phyloP scores from a whole-genome alignment of 2,329 filamentous ascomycete genomes.

The Venturia oleaginea region DNA sequence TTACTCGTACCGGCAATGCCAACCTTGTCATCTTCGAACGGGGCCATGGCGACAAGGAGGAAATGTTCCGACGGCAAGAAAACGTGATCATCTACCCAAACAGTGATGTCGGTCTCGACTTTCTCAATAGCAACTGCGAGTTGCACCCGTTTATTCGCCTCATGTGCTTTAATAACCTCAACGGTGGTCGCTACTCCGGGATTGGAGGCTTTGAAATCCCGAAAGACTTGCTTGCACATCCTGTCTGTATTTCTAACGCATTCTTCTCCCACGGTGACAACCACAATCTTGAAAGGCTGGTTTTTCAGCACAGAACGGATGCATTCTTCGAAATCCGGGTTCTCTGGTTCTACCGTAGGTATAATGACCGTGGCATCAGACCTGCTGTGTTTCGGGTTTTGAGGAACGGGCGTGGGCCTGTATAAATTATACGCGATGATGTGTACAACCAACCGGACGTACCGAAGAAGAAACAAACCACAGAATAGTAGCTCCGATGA shows the following conservation, averaged over 20 bases:
- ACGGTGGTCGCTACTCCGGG: constrained; percentile 19
- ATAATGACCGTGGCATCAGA: constrained; percentile 43
- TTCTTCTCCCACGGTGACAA: constrained; percentile 37
- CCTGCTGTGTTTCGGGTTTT: constrained; percentile 24
- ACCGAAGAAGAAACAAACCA: constrained; percentile 37
- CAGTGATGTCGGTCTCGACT: constrained; percentile 34
- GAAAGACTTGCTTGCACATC: constrained; percentile 10
- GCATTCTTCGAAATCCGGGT: constrained; percentile 34
- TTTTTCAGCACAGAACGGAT: constrained; percentile 34
- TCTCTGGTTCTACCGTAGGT: constrained; percentile 40
- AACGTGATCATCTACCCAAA: constrained; percentile 46
- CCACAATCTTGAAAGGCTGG: constrained; percentile 29
- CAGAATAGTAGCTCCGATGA: constrained; percentile 20
- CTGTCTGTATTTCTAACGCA: constrained; percentile 13
- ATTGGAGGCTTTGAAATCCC: constrained; percentile 14
- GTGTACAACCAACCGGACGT: constrained; percentile 38
- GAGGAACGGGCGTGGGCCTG: constrained; percentile 23
- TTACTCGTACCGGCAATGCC: constrained; percentile 17
- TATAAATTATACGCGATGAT: constrained; percentile 34
- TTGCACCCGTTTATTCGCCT: constrained; percentile 43
- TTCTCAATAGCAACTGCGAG: constrained; percentile 32
- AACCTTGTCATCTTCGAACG: constrained; percentile 17
- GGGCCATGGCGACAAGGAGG: constrained; percentile 35
- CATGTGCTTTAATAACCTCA: constrained; percentile 23
- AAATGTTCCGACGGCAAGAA: constrained; percentile 37